These are phyloP conservation scores for Quillaja saponaria DNA, from an alignment of 306 rosid genomes.

Conservation along the genomic window DNA sequence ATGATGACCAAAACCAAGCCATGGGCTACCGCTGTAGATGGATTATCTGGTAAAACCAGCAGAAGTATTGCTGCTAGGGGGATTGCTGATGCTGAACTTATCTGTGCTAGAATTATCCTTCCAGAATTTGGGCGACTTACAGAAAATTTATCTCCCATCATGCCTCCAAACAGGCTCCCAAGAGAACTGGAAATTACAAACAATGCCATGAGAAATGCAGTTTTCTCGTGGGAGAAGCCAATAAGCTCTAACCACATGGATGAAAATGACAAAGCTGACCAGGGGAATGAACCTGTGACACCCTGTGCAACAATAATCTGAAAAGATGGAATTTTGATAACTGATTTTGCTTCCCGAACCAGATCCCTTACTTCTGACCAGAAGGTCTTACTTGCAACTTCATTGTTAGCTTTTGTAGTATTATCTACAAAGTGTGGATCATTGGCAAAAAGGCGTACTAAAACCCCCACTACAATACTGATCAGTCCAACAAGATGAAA, in stretches of 20 bases:
- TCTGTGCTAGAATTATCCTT: constrained; percentile 82
- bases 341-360: constrained; percentile 64
- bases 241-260: constrained; percentile 96
- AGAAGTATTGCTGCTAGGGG: constrained; percentile 84
- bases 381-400: constrained; percentile 43
- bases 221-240: constrained; percentile 76
- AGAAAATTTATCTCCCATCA: constrained; percentile 82
- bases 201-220: constrained; percentile 74
- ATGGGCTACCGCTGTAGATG: constrained; percentile 51
- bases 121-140: constrained; percentile 71
- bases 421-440: constrained; percentile 70
- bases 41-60: constrained; percentile 59
- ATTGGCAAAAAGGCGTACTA: constrained; percentile 65
- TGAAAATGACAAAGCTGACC: constrained; percentile 87
- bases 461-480: constrained; percentile 68
- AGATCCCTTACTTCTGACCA: constrained; percentile 65
- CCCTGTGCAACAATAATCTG: constrained; percentile 95
- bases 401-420: constrained; percentile 30
- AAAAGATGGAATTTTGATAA: constrained; percentile 71
- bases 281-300: constrained; percentile 89
- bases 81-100: constrained; percentile 85
- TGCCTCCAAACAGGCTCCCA: constrained; percentile 92
- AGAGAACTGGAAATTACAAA: constrained; percentile 72
- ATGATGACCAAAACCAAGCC: constrained; percentile 61
- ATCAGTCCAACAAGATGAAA: constrained; percentile 80